Percentiles rank a stretch among this genome's conserved stretches.
phyloP scores from a whole-genome alignment of 495 filamentous ascomycete genomes.

The Baudoinia panamericana region DNA sequence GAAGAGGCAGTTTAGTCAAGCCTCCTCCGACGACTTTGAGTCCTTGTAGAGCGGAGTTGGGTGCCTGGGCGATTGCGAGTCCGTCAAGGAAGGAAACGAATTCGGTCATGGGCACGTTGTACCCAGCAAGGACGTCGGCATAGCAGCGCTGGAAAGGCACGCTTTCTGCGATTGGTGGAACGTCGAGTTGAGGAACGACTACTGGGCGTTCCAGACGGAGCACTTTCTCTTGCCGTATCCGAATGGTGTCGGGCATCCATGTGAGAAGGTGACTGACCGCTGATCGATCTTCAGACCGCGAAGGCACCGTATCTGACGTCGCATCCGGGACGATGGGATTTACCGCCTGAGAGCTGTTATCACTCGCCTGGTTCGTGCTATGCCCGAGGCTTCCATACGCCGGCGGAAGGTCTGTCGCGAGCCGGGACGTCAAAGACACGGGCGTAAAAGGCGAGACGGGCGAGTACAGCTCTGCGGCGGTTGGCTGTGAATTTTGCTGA shows the following conservation, averaged over 20 bases:
- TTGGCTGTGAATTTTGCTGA: too few relatives aligned
- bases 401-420: too few relatives aligned
- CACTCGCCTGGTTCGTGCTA: too few relatives aligned
- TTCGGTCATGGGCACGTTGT: slow-evolving; percentile 7
- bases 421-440: too few relatives aligned
- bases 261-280: slow-evolving; percentile 6
- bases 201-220: slow-evolving; percentile 4
- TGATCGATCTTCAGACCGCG: slow-evolving; percentile 4
- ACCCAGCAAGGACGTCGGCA: slow-evolving; percentile 4
- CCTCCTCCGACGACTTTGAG: slow-evolving; percentile 3
- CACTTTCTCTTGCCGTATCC: not conserved
- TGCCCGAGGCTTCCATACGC: too few relatives aligned
- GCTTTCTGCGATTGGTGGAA: slow-evolving; percentile 10
- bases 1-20: not conserved
- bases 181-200: slow-evolving; percentile 9
- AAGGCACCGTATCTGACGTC: not conserved
- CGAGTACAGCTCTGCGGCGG: too few relatives aligned
- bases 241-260: slow-evolving; percentile 3
- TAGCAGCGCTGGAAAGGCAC: slow-evolving; percentile 11
- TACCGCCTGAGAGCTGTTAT: too few relatives aligned
- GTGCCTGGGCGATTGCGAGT: slow-evolving; percentile 6
- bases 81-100: slow-evolving; percentile 13
- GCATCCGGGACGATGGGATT: slow-evolving; percentile 3
- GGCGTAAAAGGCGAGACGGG: too few relatives aligned
- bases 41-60: slow-evolving; percentile 5